Evolutionary conservation across 139 green algal species (phyloP), one percentile per base, ranked within the genome.

Genomic region (Astrephomene gubernaculifera): DNA sequence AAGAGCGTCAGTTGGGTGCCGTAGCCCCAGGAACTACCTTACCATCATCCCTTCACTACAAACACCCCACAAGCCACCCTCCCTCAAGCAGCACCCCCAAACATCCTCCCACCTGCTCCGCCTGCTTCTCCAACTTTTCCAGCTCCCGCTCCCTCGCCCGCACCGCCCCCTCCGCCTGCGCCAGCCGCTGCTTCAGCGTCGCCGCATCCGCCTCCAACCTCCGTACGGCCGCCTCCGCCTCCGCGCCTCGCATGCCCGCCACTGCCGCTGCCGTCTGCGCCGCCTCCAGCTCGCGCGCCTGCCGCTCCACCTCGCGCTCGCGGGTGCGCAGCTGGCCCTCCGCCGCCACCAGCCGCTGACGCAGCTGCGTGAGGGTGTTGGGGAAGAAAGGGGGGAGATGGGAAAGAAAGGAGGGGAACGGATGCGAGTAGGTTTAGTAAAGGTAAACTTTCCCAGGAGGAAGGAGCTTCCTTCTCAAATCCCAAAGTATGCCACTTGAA

Each of bases 221-320:
- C 24, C 43, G 33, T 8, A 22, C 64, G 19, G 79, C 45, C 45
- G 79, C 79, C 44, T 85, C 79, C 39, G 63, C 79, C 44, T 85
- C 64, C 1, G 7, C 44, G 22, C 67, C 63, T 25, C 64, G 64
- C 63, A 73, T 24, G 8, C 31, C 63, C 8, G 79, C 79, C 24
- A 76, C 79, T 33, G 79, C 79, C 33, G 22, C 44, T 4, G 79
- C 79, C 0, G 31, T 41, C 44, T 65, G 44, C 63, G 79, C 63
- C 44, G 45, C 82, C 60, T 82, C 69, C 33, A 75, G 52, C 22
- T n/a, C 71, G 24, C 49, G 41, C 5, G 43, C 71, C 71, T 45
- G n/a, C 29, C 64, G 61, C 43, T 87, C 82, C 57, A 35, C 71
- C 21, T 82, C 82, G 1, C 82, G 57, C 82, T 87, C 82, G 14